A percentile compares a stretch with the other conserved stretches of the same genome.
phyloP scores from a whole-genome alignment of 108 stramenopile species.

The Skeletonema marinoi region DNA sequence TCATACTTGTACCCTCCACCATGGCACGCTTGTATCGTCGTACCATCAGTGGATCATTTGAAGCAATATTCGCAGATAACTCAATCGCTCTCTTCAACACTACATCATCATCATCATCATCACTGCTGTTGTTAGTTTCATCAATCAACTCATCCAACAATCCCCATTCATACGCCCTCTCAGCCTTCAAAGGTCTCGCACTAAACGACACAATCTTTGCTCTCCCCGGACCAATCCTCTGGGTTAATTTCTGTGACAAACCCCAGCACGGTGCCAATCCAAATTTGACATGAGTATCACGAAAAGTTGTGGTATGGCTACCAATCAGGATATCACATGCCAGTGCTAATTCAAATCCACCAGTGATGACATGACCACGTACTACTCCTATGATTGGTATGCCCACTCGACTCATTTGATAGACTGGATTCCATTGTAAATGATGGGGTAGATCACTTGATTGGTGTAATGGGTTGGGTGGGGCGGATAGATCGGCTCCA shows the following conservation, averaged over 20 bases:
- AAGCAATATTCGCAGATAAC: constrained; percentile 50
- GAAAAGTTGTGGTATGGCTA: constrained; percentile 42
- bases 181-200: constrained; percentile 42
- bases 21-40: constrained; percentile 60
- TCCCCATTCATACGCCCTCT: constrained; percentile 50
- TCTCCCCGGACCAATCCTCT: constrained; percentile 50
- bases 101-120: not conserved
- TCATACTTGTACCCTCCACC: constrained; percentile 44
- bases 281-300: constrained; percentile 69
- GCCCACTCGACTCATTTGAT: constrained; percentile 44
- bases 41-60: constrained; percentile 50
- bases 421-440: constrained; percentile 45
- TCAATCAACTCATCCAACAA: constrained; percentile 52
- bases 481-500: constrained; percentile 55
- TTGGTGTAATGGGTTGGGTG: constrained; percentile 52
- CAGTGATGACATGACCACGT: constrained; percentile 54
- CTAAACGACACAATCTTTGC: constrained; percentile 51
- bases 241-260: constrained; percentile 46
- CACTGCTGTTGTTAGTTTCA: not conserved
- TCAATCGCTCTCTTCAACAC: constrained; percentile 48
- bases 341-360: constrained; percentile 62
- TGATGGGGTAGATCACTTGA: constrained; percentile 50
- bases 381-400: constrained; percentile 57
- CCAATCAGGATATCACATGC: constrained; percentile 61
- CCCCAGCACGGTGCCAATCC: constrained; percentile 66